Base-by-base conservation (phyloP, 371 early-diverging fungal species). In the Syncephalis plumigaleata region DNA sequence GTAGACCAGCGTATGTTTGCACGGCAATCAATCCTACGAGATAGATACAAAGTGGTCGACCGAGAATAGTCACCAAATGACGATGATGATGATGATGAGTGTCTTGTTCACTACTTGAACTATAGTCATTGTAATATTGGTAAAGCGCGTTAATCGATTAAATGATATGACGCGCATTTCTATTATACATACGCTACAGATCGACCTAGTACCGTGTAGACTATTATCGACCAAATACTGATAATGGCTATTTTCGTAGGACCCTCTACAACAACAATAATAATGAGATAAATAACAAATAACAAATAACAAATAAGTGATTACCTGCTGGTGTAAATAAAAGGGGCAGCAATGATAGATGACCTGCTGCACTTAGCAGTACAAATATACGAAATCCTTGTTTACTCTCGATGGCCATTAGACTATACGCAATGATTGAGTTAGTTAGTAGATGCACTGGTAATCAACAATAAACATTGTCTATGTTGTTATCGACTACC, bases 321-420 rank as follows among this genome's bases (percentile, higher is more conserved):
- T 58, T 68, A 81, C 86, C 85, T 54, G 71, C 59, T 15, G 73
- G 54, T 38, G 71, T 70, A 61, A 87, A 90, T 39, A 94, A 68
- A 42, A 94, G 63, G n/a, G 95, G 95, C 55, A 82, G 80, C 42
- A 94, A 62, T 8, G 86, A 81, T 52, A 65, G 75, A 43, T 72
- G 75, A 26, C 91, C 92, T 15, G 82, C 68, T 26, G 65, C 56
- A 42, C 81, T 71, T 21, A 88, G 66, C 18, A 88, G 60, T 45
- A 68, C 59, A 49, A 79, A 78, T 3, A 76, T 40, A 23, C 75
- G 69, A 43, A 65, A 61, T 57, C 63, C 68, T 42, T 57, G 52
- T 25, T 63, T 65, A 50, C 66, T 56, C 37, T 55, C 47, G 15
- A 57, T 53, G 15, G 50, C 50, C 31, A 55, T 55, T 36, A 59